Conservation (phyloP, 2,329 filamentous ascomycete species). For the Penicillium sp. region DNA sequence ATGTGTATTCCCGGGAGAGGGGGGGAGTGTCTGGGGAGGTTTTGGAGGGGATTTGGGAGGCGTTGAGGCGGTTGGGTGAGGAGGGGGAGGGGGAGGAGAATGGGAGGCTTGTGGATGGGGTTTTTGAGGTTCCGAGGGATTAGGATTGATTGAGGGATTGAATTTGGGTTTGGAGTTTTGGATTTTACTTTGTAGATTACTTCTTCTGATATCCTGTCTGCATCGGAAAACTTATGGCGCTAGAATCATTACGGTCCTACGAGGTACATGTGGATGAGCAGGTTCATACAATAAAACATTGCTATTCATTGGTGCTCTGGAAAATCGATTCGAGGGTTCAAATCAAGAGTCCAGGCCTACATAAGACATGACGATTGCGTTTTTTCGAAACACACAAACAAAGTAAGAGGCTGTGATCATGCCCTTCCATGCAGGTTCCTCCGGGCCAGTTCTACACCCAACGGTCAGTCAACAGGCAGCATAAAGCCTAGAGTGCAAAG, state of each 20-base stretch:
- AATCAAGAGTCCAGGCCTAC: neutral
- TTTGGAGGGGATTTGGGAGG: slow-evolving; percentile 15
- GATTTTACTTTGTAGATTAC: neutral
- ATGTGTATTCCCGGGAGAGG: slow-evolving; percentile 67
- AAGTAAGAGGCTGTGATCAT: neutral
- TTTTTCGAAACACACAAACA: neutral
- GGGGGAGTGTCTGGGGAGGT: slow-evolving; percentile 5
- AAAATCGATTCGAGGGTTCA: neutral
- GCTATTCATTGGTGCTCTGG: neutral
- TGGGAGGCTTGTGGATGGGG: slow-evolving; percentile 8
- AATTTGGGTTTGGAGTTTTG: neutral
- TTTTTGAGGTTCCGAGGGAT: slow-evolving; percentile 20
- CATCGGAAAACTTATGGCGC: neutral
- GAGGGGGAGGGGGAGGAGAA: slow-evolving; percentile 6
- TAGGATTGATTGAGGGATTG: neutral
- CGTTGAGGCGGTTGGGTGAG: slow-evolving; percentile 11
- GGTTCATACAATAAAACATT: neutral
- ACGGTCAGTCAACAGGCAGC: neutral
- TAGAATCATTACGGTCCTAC: neutral
- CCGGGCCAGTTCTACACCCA: neutral
- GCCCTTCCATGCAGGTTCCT: neutral
- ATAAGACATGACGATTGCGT: neutral
- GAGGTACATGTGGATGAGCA: neutral
- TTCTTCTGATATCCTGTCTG: neutral
- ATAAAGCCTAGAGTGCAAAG: neutral